Evolutionary conservation across 164 flowering plant species (phyloP).

Genomic region (Nelumbo lutea): DNA sequence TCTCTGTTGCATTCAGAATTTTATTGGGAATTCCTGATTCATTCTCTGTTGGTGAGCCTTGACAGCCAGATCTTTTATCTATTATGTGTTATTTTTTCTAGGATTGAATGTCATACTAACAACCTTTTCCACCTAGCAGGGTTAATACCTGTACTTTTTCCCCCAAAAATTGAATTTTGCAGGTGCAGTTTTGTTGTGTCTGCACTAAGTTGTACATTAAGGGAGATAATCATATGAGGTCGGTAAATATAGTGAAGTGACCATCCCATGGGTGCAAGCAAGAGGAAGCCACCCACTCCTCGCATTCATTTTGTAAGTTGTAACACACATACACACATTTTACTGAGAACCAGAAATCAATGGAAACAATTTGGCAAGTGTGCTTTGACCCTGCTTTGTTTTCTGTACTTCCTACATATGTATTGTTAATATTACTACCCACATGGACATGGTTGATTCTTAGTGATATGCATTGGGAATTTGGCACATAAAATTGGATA

Average conservation of each 20-base stretch:
- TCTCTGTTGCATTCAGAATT: not conserved
- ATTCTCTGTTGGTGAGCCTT: not conserved
- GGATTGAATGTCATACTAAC: not conserved
- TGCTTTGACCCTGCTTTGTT: not conserved
- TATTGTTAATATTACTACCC: no score
- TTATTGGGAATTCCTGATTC: not conserved
- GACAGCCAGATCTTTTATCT: not conserved
- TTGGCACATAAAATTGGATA: no score
- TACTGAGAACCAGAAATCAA: not conserved
- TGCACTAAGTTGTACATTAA: slow-evolving; percentile 3
- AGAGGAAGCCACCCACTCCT: not conserved
- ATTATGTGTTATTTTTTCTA: not conserved
- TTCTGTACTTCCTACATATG: not conserved
- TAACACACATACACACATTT: no score
- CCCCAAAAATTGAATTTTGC: not conserved
- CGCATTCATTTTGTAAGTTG: not conserved
- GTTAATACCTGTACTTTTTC: not conserved
- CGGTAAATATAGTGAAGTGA: not conserved
- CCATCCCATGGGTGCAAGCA: not conserved
- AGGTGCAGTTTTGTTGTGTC: not conserved
- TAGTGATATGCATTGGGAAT: no score
- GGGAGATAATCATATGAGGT: not conserved
- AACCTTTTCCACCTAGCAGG: not conserved
- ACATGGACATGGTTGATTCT: no score
- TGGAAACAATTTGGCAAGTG: not conserved